Evolutionary conservation across 345 rosid species (phyloP).

Genomic region (Odontarrhena argentea): DNA sequence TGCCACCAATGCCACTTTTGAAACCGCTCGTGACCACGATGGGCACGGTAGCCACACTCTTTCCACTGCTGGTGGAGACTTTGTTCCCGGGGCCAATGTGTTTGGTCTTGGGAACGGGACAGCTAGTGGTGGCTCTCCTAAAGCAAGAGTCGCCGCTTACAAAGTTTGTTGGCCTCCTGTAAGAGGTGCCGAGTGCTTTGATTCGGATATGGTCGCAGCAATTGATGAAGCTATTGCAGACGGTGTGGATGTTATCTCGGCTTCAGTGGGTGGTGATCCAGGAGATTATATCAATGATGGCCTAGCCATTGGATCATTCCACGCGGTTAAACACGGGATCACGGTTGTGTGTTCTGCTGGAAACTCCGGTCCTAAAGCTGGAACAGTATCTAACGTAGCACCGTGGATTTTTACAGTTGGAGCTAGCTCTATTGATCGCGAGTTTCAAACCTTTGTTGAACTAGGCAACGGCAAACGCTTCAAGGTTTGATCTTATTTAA

Average conservation of each 20-base stretch:
- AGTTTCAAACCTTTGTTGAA: conserved; percentile 50
- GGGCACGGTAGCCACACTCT: conserved; percentile 71
- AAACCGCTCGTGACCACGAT: conserved; percentile 43
- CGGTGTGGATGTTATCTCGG: conserved; percentile 58
- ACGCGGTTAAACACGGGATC: conserved; percentile 46
- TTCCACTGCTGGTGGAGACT: conserved; percentile 64
- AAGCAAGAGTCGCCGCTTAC: conserved; percentile 63
- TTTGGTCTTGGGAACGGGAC: conserved; percentile 58
- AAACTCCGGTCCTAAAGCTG: conserved; percentile 64
- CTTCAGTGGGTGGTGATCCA: conserved; percentile 46
- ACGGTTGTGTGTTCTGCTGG: conserved; percentile 57
- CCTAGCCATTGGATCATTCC: conserved; percentile 47
- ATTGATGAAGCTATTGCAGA: conserved; percentile 61
- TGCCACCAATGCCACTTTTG: conserved; percentile 38
- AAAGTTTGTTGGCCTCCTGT: conserved; percentile 58
- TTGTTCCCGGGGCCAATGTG: conserved; percentile 49
- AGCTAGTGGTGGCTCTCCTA: conserved; percentile 72
- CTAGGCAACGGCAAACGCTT: conserved; percentile 50
- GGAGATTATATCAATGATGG: conserved; percentile 41
- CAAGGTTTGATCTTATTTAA: conserved; percentile 46
- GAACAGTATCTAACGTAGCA: conserved; percentile 56
- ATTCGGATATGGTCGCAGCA: conserved; percentile 59
- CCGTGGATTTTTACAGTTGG: conserved; percentile 83
- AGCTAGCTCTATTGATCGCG: conserved; percentile 76
- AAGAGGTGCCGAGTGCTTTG: conserved; percentile 44